Conservation (phyloP, 176 grass and related monocot species). For the Oryza australiensis region DNA sequence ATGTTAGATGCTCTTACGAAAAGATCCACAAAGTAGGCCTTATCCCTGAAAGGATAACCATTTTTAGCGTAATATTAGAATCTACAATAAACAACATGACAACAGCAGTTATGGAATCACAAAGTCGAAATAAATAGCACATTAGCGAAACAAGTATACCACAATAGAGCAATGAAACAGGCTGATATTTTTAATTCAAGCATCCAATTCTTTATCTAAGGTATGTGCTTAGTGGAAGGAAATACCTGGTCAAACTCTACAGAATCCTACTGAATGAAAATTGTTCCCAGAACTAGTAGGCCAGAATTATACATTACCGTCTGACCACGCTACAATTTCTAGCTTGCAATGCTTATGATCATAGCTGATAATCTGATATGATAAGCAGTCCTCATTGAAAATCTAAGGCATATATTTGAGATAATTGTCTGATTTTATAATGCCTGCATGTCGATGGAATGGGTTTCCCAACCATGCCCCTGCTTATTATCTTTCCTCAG, state of each 20-base stretch:
- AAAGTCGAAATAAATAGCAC: background rate
- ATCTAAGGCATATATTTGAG: background rate
- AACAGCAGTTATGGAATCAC: background rate
- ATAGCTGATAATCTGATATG: too few species aligned
- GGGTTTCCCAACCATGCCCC: background rate
- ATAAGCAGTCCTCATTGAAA: too few species aligned
- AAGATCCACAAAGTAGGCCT: constrained; percentile 99
- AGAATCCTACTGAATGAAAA: background rate
- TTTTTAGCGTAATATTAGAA: constrained; percentile 5
- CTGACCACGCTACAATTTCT: background rate
- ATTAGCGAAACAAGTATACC: background rate
- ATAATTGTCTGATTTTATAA: background rate
- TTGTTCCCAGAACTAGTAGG: background rate
- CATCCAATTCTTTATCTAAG: background rate
- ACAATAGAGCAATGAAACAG: too few species aligned
- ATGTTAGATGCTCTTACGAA: constrained; percentile 97
- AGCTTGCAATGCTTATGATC: background rate
- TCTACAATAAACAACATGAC: background rate
- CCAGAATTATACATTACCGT: background rate
- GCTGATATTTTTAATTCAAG: background rate
- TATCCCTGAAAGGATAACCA: constrained; percentile 65
- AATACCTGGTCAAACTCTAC: background rate
- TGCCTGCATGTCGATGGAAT: background rate
- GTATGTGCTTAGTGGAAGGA: too few species aligned
- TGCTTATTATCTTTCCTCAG: background rate